phyloP scores from a whole-genome alignment of 164 flowering plant genomes.

The Sextonia rubra region DNA sequence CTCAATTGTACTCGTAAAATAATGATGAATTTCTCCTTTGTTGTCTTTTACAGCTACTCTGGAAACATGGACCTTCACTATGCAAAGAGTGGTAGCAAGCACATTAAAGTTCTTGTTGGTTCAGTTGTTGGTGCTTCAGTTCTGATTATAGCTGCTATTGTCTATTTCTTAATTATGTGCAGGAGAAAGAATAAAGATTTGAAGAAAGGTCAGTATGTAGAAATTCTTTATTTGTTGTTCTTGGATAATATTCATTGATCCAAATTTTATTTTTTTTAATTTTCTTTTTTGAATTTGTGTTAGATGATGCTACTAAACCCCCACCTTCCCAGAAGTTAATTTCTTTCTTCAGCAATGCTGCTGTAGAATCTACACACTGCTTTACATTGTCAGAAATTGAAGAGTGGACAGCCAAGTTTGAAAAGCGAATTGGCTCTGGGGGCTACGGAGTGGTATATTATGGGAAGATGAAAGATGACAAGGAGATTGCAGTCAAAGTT shows the following conservation, averaged over 20 bases:
- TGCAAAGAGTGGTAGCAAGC: constrained; percentile 31
- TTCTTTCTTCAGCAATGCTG: constrained; percentile 46
- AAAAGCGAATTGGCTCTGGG: constrained; percentile 87
- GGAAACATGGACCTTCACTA: constrained; percentile 67
- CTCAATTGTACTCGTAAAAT: neutral
- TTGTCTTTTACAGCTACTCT: constrained; percentile 48
- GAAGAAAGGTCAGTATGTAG: constrained; percentile 39
- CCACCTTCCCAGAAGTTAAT: constrained; percentile 42
- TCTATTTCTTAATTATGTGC: constrained; percentile 41
- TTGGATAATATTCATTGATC: neutral
- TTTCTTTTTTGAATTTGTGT: neutral
- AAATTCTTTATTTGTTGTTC: neutral
- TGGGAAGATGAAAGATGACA: constrained; percentile 81
- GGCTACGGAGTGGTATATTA: constrained; percentile 95
- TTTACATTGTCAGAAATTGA: constrained; percentile 68
- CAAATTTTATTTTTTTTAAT: neutral
- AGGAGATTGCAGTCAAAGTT: constrained; percentile 94
- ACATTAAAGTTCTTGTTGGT: constrained; percentile 44
- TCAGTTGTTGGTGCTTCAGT: constrained; percentile 58
- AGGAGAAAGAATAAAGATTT: constrained; percentile 38
- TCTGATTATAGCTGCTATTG: constrained; percentile 52
- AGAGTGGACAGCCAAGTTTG: constrained; percentile 74
- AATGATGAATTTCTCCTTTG: neutral
- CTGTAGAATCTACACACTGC: constrained; percentile 75
- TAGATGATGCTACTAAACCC: constrained; percentile 28